Evolutionary conservation across 1,284 basidiomycete genomes (phyloP), one percentile per base, ranked within the genome.

Genomic region (Xerocomus amazonicus): DNA sequence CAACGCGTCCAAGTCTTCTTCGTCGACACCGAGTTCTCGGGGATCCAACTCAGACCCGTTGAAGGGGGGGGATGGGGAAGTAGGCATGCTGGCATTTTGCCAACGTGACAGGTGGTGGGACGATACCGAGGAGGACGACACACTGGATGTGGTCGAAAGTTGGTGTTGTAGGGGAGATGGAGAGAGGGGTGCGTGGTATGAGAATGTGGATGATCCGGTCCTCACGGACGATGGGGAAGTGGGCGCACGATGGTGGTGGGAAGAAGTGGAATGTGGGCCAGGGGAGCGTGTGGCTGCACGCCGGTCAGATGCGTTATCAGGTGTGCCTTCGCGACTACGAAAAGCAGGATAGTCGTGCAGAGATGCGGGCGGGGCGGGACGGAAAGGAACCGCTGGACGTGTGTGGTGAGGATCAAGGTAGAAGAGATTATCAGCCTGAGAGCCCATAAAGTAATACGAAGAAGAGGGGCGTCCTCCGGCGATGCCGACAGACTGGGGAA

Each of bases 371-470:
- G 83, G 81, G 1, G 84, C 80, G 0, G 79, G 75, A 12, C 86
- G 81, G 7, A 95, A 76, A 0, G 89, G 84, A 9, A 99, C 75
- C 0, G 92, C 78, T 0, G 91, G 82, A 7, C 94, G 82, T 0
- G 92, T 80, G 61, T 96, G 85, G 65, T 98, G 96, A 0, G 96
- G 96, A 68, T 99, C 96, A 43, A 98, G 87, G 65, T 98, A 99
- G 70, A 97, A 96, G 6, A 97, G 76, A 46, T 83, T 88, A 57
- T 93, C 87, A 3, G 84, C 88, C 65, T 98, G 96, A 0, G 85
- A 81, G 12, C 93, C 96, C 45, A 98, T 90, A 67, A 99, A 99
- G 71, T 98, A 99, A 68, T 97, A 98, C 0, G 93, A 97, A 0
- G 92, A 96, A 19, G 90, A 90, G 0, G 96, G 96, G 27, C 95